These are phyloP conservation scores for Leccinum solheimii DNA, from an alignment of 1,284 basidiomycete genomes.

Conservation along the genomic window DNA sequence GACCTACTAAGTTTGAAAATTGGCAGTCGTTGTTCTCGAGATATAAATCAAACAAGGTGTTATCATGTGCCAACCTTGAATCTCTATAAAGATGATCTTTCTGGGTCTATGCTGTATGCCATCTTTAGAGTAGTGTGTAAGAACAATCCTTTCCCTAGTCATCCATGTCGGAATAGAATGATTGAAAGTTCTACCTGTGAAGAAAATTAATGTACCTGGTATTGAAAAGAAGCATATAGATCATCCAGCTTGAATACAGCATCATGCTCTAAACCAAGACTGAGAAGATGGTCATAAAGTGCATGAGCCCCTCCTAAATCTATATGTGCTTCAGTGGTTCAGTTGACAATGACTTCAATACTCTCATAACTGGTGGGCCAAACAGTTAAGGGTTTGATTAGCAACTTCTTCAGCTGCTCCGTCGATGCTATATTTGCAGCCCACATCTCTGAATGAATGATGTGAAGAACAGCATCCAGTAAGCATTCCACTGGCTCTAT, in stretches of 20 bases:
- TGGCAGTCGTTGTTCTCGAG: too few relatives aligned
- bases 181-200: not conserved
- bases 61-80: too few relatives aligned
- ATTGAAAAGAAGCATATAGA: not conserved
- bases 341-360: not conserved
- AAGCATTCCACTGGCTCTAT: not conserved
- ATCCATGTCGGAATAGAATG: not conserved
- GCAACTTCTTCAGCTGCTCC: not conserved
- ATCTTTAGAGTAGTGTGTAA: not conserved
- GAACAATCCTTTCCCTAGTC: not conserved
- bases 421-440: not conserved
- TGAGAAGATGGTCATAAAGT: not conserved
- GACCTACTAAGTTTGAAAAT: too few relatives aligned
- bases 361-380: not conserved
- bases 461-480: not conserved
- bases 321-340: not conserved
- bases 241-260: not conserved
- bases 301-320: not conserved
- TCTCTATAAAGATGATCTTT: too few relatives aligned
- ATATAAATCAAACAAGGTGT: too few relatives aligned
- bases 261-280: not conserved
- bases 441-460: not conserved
- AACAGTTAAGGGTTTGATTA: not conserved
- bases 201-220: not conserved
- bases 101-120: not conserved